Base-by-base conservation (phyloP, 2,329 filamentous ascomycete species). In the Rugonectria rugulosa region DNA sequence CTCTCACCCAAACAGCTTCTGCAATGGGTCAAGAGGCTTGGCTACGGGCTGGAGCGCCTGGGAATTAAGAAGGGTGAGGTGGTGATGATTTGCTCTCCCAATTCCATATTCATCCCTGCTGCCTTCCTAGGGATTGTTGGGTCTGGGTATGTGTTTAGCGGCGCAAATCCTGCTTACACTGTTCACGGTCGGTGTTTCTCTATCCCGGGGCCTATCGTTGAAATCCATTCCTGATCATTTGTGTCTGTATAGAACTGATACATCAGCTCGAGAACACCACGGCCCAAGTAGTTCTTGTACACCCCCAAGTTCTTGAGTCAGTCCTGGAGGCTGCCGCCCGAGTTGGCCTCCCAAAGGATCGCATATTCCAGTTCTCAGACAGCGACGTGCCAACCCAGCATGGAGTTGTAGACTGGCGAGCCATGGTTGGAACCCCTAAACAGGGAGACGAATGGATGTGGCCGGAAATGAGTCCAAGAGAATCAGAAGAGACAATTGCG, bases 91-190 rank as follows among this genome's bases (percentile, higher is more conserved):
- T 81, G 79, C 62, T 79, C 79, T 1, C 76, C 79, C 2, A 85
- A 85, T 63, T 79, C 83, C 57, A 78, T 85, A 32, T 82, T 81
- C 59, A 76, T 85, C 2, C 82, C 82, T 0, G 78, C 79, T 4
- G 78, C 79, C 12, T 85, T 83, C 62, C 70, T 84, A 5, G 82
- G 80, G 3, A 77, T 82, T 32, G 77, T 82, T 1, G 82, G 81
- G 0, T 75, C 76, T 19, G 81, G 81, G 3, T 78, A 74, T 54
- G 75, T 81, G 19, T 86, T 85, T 68, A 84, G 77, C 46, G 82
- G 80, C 17, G 79, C 77, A 5, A 85, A 84, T 62, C 81, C 82
- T 12, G 72, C 73, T 9, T 84, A 81, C 60, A 83, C 79, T 1
- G 69, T 77, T 12, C 71, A 73, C 53, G 79, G 79, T 79, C 63